Evolutionary conservation across 2,329 filamentous ascomycete genomes (phyloP), one percentile per base, ranked within the genome.

Genomic region (Mycogone perniciosa): DNA sequence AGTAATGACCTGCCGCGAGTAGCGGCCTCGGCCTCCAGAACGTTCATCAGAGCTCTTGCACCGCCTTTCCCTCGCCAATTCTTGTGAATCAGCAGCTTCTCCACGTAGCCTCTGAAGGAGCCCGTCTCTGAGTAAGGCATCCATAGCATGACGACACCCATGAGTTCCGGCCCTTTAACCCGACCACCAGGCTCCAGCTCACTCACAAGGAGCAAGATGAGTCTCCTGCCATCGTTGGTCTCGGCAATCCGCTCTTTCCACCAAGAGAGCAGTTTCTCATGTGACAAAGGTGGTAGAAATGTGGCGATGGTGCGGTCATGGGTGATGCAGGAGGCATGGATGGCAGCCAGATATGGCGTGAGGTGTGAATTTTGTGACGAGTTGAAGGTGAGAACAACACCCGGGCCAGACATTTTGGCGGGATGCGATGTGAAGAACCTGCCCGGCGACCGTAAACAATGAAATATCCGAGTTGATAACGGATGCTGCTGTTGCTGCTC

Each of bases 281-380:
- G 71, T 44, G 74, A 73, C 33, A 84, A 67, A 0, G 81, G 81
- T n/a, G 79, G 78, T 10, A 81, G 68, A 60, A 84, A 85, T 4
- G 74, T 78, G 29, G 77, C 77, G 34, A 80, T 72, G 55, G 75
- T 77, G 59, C 74, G 70, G 65, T 81, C 80, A 53, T 74, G 68
- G 4, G 75, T 76, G 61, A 85, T 81, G 65, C 80, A 83, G 10
- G 74, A 72, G 52, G 73, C 76, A 57, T 84, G 81, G 27, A 85
- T 71, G 43, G 74, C 72, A 34, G 79, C 80, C 13, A 85, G 71
- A 59, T 79, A 78, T 11, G 76, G 72, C 27, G 81, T 70, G 26
- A 84, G 71, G 59, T 78, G 73, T 30, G 67, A 60, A 57, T 84
- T 77, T 34, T 68, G 62, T 6, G 60, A 61, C 3, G 71, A 65